These are phyloP conservation scores for Chrysanthemum lavandulifolium DNA, from an alignment of 129 eudicot genomes.

Conservation along the genomic window DNA sequence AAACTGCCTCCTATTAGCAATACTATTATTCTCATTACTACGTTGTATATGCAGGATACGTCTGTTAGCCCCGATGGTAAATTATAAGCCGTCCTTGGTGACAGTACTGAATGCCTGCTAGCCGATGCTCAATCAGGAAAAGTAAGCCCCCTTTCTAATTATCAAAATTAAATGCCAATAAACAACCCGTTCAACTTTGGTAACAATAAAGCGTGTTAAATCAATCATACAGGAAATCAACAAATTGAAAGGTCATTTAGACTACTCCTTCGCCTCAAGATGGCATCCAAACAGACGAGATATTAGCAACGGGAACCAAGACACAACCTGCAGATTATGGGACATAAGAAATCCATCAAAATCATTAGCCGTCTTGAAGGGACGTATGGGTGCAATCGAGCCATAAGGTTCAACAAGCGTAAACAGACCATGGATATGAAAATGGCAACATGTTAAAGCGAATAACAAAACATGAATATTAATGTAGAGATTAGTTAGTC, in stretches of 20 bases:
- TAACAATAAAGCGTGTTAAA: not conserved
- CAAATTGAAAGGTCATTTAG: slow-evolving; percentile 69
- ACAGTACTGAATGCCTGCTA: slow-evolving; percentile 68
- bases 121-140: slow-evolving; percentile 85
- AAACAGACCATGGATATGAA: not conserved
- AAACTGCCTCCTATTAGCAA: not conserved
- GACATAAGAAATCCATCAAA: slow-evolving; percentile 64
- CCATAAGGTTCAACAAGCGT: slow-evolving; percentile 33
- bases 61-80: slow-evolving; percentile 86
- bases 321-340: slow-evolving; percentile 91
- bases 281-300: slow-evolving; percentile 86
- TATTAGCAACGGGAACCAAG: slow-evolving; percentile 90
- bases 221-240: slow-evolving; percentile 41
- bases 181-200: not conserved
- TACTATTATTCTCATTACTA: not conserved
- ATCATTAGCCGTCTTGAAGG: slow-evolving; percentile 65
- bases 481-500: not conserved
- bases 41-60: slow-evolving; percentile 47
- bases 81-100: slow-evolving; percentile 84
- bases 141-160: slow-evolving; percentile 33
- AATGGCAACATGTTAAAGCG: not conserved
- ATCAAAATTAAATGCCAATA: not conserved
- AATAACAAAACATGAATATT: not conserved
- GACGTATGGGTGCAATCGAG: slow-evolving; percentile 89
- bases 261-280: slow-evolving; percentile 84